Percentiles rank a stretch among this genome's conserved stretches.
These are phyloP conservation scores for Maudiozyma pseudohumilis DNA, from an alignment of 805 yeast genomes.

Conservation along the genomic window DNA sequence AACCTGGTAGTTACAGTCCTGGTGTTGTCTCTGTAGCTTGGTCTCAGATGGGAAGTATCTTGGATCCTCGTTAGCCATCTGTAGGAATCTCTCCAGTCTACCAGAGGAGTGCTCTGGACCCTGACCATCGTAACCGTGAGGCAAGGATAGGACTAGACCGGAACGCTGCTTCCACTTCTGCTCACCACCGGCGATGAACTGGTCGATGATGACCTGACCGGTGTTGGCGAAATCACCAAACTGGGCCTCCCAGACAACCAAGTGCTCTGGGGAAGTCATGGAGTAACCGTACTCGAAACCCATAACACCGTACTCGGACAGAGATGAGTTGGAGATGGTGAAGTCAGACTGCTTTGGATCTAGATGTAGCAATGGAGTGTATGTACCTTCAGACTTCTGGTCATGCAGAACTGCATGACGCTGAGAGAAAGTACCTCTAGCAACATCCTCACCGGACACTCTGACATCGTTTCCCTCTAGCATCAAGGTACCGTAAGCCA, in stretches of 20 bases:
- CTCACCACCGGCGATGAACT: constrained; percentile 94
- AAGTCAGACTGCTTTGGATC: constrained; percentile 77
- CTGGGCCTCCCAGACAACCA: constrained; percentile 99
- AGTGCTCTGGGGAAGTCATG: constrained; percentile 91
- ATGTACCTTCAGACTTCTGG: constrained; percentile 73
- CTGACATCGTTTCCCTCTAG: constrained; percentile 94
- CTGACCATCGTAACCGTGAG: constrained; percentile 99
- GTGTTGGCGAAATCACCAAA: constrained; percentile 99
- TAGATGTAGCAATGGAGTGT: constrained; percentile 78
- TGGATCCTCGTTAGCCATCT: constrained; percentile 91
- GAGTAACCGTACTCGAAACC: constrained; percentile 99
- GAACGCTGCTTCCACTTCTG: constrained; percentile 98
- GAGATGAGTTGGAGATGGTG: constrained; percentile 84
- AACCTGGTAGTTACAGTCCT: constrained; percentile 95
- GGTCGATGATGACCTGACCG: constrained; percentile 95
- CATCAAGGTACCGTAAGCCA: constrained; percentile 88
- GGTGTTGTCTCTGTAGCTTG: constrained; percentile 93
- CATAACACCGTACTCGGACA: constrained; percentile 98
- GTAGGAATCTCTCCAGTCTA: constrained; percentile 92
- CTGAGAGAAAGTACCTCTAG: constrained; percentile 99
- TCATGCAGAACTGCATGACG: constrained; percentile 98
- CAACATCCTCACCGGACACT: constrained; percentile 98
- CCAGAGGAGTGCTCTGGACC: constrained; percentile 99
- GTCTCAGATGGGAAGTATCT: constrained; percentile 85
- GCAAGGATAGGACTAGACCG: constrained; percentile 88